Evolutionary conservation across 2,329 filamentous ascomycete species (phyloP).

Genomic region (Talaromyces pinophilus): DNA sequence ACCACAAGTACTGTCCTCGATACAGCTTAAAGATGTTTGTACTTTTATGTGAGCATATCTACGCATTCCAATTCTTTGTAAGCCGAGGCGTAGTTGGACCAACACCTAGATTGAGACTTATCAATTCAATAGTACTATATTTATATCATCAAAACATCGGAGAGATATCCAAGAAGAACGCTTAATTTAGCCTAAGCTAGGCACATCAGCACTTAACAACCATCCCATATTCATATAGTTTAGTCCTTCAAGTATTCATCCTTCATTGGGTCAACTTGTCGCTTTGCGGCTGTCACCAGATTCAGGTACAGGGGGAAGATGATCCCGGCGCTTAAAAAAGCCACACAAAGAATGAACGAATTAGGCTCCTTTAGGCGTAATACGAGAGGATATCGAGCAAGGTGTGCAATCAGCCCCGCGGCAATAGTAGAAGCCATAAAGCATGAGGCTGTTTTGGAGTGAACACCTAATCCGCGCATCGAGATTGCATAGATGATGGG

Average conservation of each 20-base stretch:
- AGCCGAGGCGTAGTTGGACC: too few relatives aligned
- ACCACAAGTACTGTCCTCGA: too few relatives aligned
- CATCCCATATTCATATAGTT: neutral
- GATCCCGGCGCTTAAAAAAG: slow-evolving; percentile 52
- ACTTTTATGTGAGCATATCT: too few relatives aligned
- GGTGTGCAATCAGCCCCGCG: neutral
- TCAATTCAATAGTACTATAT: neutral
- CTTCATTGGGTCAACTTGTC: slow-evolving; percentile 53
- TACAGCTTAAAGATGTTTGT: too few relatives aligned
- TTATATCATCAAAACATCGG: neutral
- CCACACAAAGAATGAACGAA: slow-evolving; percentile 35
- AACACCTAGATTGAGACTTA: too few relatives aligned
- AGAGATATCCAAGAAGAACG: neutral
- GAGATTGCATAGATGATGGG: neutral
- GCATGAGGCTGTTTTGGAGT: neutral
- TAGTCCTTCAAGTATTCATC: slow-evolving; percentile 31
- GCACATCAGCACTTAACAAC: neutral
- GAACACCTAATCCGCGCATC: neutral
- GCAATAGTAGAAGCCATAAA: neutral
- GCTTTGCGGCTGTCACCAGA: slow-evolving; percentile 47
- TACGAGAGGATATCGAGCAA: neutral
- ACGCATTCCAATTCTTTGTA: too few relatives aligned
- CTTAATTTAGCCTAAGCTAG: neutral
- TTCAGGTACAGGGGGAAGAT: slow-evolving; percentile 59
- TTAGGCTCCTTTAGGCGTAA: neutral